phyloP scores from a whole-genome alignment of 2,329 filamentous ascomycete species.

The Gnomoniopsis sp. region DNA sequence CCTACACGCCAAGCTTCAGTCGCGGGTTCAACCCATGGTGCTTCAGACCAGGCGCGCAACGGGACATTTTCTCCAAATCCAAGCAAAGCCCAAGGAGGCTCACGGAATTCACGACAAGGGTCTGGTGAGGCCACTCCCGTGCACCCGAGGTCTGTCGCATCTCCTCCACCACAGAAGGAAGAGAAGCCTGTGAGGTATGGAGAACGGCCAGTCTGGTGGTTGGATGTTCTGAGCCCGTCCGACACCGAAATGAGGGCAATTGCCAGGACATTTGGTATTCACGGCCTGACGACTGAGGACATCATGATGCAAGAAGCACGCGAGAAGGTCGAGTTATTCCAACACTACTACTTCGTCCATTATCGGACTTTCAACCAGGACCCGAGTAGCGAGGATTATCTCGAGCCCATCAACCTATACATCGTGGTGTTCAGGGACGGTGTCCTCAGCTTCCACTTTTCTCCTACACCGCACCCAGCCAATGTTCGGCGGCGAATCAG shows the following conservation, averaged over 20 bases:
- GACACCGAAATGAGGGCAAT: constrained; percentile 95
- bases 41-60: constrained; percentile 18
- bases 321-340: constrained; percentile 96
- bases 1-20: constrained; percentile 17
- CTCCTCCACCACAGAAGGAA: constrained; percentile 24
- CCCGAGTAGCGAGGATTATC: constrained; percentile 78
- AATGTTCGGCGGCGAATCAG: constrained; percentile 93
- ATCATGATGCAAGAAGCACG: constrained; percentile 97
- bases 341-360: constrained; percentile 98
- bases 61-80: constrained; percentile 29
- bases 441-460: constrained; percentile 94
- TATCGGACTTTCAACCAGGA: constrained; percentile 98
- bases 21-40: constrained; percentile 27
- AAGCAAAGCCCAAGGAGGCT: neutral
- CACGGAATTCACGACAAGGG: constrained; percentile 29
- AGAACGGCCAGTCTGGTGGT: constrained; percentile 91
- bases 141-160: constrained; percentile 35
- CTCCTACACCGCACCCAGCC: constrained; percentile 90
- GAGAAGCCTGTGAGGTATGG: constrained; percentile 53
- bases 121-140: constrained; percentile 49
- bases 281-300: constrained; percentile 91
- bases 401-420: constrained; percentile 97
- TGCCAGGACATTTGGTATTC: constrained; percentile 89
- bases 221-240: constrained; percentile 87
- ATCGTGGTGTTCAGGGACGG: constrained; percentile 95